Evolutionary conservation across 257 asterid genomes (phyloP).

Genomic region (Cinchona pubescens): DNA sequence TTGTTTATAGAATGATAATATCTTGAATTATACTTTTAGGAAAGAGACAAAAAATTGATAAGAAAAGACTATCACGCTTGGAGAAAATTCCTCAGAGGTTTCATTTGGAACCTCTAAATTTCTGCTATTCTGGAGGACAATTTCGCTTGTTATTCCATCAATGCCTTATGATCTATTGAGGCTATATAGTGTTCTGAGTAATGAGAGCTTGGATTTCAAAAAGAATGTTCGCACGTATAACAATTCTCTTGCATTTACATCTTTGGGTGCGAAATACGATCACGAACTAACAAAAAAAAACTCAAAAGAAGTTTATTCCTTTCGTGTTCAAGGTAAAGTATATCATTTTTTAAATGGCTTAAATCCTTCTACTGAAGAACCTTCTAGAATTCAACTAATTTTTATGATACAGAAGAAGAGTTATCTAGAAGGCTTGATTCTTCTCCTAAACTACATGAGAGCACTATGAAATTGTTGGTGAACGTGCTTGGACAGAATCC

Average conservation of each 20-base stretch:
- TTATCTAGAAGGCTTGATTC: not conserved
- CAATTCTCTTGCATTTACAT: not conserved
- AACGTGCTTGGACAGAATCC: not conserved
- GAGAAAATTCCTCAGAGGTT: too few species aligned
- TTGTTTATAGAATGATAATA: too few species aligned
- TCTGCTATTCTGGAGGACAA: not conserved
- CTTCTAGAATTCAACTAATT: not conserved
- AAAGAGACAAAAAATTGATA: too few species aligned
- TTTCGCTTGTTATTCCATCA: too few species aligned
- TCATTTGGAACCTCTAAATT: too few species aligned
- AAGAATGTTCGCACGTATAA: too few species aligned
- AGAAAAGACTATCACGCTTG: too few species aligned
- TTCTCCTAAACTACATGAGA: not conserved
- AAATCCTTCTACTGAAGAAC: accelerated
- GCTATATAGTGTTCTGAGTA: too few species aligned
- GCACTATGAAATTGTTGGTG: not conserved
- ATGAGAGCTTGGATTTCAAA: too few species aligned
- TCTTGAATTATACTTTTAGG: too few species aligned
- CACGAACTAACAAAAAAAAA: not conserved
- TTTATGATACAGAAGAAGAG: not conserved
- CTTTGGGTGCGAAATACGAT: not conserved
- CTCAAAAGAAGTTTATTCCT: not conserved
- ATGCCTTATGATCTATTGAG: not conserved
- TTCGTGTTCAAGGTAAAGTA: not conserved
- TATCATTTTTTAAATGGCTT: not conserved